Conservation (phyloP, 345 rosid genomes). For the Populus alba region DNA sequence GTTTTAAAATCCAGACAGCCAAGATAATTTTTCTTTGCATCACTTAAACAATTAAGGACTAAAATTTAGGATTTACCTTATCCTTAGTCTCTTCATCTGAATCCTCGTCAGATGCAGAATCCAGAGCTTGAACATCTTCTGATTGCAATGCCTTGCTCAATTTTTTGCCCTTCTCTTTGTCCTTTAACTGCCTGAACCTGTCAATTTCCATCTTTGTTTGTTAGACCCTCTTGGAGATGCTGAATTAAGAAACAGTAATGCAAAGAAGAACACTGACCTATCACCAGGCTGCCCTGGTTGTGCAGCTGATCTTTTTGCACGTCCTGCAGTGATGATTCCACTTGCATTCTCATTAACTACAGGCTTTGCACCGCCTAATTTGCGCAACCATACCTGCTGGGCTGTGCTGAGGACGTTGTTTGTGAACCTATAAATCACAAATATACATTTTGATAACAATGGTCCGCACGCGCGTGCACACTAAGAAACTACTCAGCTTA, state of each 20-base stretch:
- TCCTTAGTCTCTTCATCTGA: constrained; percentile 45
- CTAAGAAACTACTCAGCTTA: background rate
- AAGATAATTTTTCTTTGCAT: background rate
- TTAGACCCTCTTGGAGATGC: constrained; percentile 12
- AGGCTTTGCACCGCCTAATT: constrained; percentile 91
- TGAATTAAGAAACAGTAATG: background rate
- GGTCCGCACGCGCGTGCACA: background rate
- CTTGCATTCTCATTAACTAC: constrained; percentile 71
- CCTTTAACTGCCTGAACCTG: constrained; percentile 81
- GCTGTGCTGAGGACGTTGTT: constrained; percentile 95
- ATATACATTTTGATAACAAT: background rate
- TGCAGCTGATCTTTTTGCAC: constrained; percentile 79
- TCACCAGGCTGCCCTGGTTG: constrained; percentile 68
- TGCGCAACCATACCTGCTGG: constrained; percentile 95
- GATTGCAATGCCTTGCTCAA: constrained; percentile 51
- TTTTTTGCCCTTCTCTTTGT: constrained; percentile 59
- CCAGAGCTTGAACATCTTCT: constrained; percentile 42
- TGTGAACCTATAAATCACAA: constrained; percentile 63
- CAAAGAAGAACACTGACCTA: constrained; percentile 42
- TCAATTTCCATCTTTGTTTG: constrained; percentile 15
- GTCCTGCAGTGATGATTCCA: constrained; percentile 90
- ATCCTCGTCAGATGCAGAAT: constrained; percentile 56
- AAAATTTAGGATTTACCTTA: constrained; percentile 42
- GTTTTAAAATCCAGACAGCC: background rate
- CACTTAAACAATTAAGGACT: background rate